Evolutionary conservation across 495 filamentous ascomycete species (phyloP).

Genomic region (Neurospora africana): DNA sequence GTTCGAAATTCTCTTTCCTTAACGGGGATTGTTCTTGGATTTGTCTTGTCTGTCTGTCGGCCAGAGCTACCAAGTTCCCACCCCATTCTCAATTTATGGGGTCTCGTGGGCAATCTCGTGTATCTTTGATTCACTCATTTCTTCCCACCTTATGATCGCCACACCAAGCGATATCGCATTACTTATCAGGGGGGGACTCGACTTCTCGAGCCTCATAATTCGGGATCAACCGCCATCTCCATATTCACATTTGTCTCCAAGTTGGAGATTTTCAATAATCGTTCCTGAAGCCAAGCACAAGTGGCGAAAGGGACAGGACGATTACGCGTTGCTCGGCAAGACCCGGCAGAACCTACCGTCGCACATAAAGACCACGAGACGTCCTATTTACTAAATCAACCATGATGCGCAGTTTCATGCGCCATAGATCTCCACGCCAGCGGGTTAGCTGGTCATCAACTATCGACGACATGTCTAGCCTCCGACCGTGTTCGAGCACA

Average conservation of each 20-base stretch:
- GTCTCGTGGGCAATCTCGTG: background rate
- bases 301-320: background rate
- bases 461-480: slow-evolving; percentile 10
- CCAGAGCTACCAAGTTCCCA: background rate
- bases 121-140: background rate
- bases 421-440: slow-evolving; percentile 8
- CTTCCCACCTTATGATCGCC: background rate
- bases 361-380: background rate
- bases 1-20: background rate
- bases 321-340: background rate
- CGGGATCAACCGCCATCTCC: background rate
- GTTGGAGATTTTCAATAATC: background rate
- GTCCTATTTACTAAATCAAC: slow-evolving; percentile 5
- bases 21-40: background rate
- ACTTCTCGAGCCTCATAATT: background rate
- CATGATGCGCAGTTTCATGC: slow-evolving; percentile 18
- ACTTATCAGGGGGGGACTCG: background rate
- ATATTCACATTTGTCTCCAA: background rate
- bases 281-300: background rate
- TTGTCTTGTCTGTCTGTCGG: background rate
- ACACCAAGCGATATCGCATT: background rate
- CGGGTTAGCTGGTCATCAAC: slow-evolving; percentile 7
- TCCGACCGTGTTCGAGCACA: slow-evolving; percentile 12
- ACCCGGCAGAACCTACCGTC: background rate
- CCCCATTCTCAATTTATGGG: background rate